phyloP scores from a whole-genome alignment of 306 rosid genomes.

The Cicer chorassanicum region DNA sequence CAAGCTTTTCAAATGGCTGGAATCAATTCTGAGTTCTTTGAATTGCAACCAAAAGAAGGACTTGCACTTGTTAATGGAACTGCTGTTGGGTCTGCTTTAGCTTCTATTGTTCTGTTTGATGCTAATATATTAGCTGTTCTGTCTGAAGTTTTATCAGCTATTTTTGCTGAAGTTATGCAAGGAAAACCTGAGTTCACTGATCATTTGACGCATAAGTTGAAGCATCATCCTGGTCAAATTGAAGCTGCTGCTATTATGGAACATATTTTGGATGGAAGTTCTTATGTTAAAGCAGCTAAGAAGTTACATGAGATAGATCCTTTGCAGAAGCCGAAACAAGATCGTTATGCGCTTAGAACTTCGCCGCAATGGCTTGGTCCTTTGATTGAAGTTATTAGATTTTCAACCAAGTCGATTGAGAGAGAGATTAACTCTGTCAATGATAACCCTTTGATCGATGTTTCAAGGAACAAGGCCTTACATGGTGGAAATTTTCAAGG shows the following conservation, averaged over 20 bases:
- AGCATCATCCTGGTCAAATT: conserved; percentile 95
- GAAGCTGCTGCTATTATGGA: conserved; percentile 98
- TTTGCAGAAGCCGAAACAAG: conserved; percentile 84
- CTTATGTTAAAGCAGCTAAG: conserved; percentile 74
- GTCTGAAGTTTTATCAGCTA: conserved; percentile 73
- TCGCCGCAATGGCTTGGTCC: conserved; percentile 98
- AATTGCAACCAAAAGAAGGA: conserved; percentile 90
- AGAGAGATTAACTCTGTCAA: conserved; percentile 92
- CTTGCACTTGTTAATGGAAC: conserved; percentile 93
- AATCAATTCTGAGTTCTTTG: conserved; percentile 68
- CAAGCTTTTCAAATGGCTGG: conserved; percentile 70
- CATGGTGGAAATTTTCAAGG: conserved; percentile 97
- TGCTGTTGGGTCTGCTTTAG: conserved; percentile 87
- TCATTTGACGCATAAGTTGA: conserved; percentile 84
- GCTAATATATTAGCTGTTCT: conserved; percentile 68
- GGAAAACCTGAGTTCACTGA: conserved; percentile 92
- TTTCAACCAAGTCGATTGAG: conserved; percentile 81
- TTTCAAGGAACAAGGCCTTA: conserved; percentile 85
- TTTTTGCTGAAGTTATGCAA: conserved; percentile 88
- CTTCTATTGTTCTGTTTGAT: conserved; percentile 80
- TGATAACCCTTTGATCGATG: conserved; percentile 89
- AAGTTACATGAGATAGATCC: conserved; percentile 81
- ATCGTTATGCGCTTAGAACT: conserved; percentile 84
- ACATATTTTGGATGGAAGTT: conserved; percentile 84
- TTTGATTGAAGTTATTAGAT: conserved; percentile 75